These are phyloP conservation scores for Anethum foeniculum DNA, from an alignment of 140 eudicot species.

Conservation along the genomic window DNA sequence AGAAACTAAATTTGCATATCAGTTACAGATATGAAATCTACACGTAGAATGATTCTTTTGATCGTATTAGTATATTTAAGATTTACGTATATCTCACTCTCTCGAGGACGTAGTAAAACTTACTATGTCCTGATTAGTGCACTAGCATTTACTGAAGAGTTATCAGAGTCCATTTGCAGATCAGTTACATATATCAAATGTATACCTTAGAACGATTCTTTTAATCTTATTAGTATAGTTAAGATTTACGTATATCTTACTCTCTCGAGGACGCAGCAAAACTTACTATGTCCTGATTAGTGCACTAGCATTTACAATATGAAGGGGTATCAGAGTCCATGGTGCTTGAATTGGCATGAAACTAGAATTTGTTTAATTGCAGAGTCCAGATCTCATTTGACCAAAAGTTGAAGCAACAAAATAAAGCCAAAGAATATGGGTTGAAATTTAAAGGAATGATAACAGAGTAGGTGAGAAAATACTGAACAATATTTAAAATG, in stretches of 20 bases:
- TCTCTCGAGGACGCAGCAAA: background rate
- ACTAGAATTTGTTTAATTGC: background rate
- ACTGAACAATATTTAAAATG: background rate
- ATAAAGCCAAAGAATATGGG: conserved; percentile 1
- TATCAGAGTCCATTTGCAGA: background rate
- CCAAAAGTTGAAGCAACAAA: conserved; percentile 1
- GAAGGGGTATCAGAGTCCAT: background rate
- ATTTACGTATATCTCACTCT: background rate
- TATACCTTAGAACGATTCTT: no score
- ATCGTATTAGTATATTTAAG: background rate
- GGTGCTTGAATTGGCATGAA: background rate
- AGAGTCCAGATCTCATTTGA: background rate
- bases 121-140: background rate
- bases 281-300: background rate
- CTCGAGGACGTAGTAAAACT: background rate
- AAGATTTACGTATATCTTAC: background rate
- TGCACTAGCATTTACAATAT: background rate
- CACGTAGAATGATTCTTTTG: no score
- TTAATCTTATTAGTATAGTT: no score
- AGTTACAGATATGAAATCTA: no score
- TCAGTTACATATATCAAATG: no score
- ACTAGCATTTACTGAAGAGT: background rate
- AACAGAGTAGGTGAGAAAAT: conserved; percentile 2
- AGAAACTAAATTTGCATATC: background rate
- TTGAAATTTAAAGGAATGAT: background rate